These are phyloP conservation scores for Heliamphora pulchella DNA, from an alignment of 179 eudicot genomes.

Conservation along the genomic window DNA sequence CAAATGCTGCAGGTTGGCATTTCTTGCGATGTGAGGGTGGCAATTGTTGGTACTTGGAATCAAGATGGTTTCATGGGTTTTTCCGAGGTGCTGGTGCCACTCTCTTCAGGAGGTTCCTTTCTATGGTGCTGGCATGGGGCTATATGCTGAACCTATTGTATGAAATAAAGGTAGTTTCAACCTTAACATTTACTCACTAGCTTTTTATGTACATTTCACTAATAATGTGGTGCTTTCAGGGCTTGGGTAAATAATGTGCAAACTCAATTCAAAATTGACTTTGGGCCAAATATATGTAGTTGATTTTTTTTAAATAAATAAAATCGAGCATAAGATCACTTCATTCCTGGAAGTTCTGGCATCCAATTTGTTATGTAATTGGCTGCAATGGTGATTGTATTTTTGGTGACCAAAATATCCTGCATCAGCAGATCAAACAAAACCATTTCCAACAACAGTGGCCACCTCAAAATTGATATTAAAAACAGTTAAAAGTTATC, in stretches of 20 bases:
- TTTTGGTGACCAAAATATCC: background rate
- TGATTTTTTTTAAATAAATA: background rate
- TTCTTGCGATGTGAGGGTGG: constrained; percentile 75
- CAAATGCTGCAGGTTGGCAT: constrained; percentile 93
- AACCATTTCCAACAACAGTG: no score
- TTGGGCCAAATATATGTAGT: constrained; percentile 32
- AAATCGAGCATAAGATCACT: background rate
- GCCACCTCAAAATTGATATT: no score
- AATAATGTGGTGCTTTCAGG: no score
- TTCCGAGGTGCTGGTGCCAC: constrained; percentile 95
- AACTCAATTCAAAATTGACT: constrained; percentile 16
- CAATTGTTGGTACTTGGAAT: constrained; percentile 75
- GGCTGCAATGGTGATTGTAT: background rate
- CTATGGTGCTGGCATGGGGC: constrained; percentile 91
- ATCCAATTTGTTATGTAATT: background rate
- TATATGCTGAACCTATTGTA: constrained; percentile 64
- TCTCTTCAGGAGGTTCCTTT: constrained; percentile 92
- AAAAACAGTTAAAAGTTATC: no score
- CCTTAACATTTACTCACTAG: background rate
- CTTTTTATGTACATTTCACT: background rate
- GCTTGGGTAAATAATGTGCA: no score
- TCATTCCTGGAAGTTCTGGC: no score
- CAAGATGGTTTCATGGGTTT: constrained; percentile 90
- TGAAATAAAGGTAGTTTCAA: constrained; percentile 52
- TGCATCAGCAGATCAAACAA: background rate